Base-by-base conservation (phyloP, 2,329 filamentous ascomycete species). In the Aspergillus sp. region DNA sequence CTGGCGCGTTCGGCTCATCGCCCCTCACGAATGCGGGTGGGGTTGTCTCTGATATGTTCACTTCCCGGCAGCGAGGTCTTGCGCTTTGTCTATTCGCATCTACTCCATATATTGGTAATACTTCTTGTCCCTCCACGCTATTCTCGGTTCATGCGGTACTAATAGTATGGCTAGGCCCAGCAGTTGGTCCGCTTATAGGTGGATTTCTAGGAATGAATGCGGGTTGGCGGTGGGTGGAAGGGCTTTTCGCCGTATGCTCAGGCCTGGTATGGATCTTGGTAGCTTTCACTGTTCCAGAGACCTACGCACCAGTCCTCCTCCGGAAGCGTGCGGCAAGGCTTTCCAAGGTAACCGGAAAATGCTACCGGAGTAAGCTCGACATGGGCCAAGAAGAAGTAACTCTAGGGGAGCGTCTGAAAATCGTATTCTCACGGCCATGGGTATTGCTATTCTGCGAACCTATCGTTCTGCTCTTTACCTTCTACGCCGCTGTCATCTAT, bases 211-310 rank as follows among this genome's bases (percentile, higher is more conserved):
- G 80, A 5, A 72, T 81, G 58, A 70, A 73, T 3, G 74, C 74
- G 23, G 82, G 81, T 9, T 85, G 83, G 84, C 70, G 81, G 54
- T 86, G 83, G 83, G 77, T 86, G 17, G 71, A 78, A 58, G 80
- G 79, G 2, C 61, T 84, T 39, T 75, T 80, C 59, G 74, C 79
- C 38, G 78, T 80, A 49, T 83, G 85, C 61, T 81, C 79, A 2
- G 80, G 80, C 6, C 63, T 74, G 13, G 72, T 84, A 38, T 82
- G 78, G 56, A 53, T 62, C 35, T 2, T 55, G 10, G 52, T 54
- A n/a, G 10, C 44, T 20, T 20, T 59, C 13, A 44, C 41, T 39
- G 46, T 62, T 4, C 59, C 58, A 7, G 59, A 61, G 41, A 61
- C 60, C 4, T 78, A 75, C 50, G 66, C 67, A 0, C 74, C 74